These are phyloP conservation scores for Ophiostoma sp. DNA, from an alignment of 2,329 filamentous ascomycete genomes.

Conservation along the genomic window DNA sequence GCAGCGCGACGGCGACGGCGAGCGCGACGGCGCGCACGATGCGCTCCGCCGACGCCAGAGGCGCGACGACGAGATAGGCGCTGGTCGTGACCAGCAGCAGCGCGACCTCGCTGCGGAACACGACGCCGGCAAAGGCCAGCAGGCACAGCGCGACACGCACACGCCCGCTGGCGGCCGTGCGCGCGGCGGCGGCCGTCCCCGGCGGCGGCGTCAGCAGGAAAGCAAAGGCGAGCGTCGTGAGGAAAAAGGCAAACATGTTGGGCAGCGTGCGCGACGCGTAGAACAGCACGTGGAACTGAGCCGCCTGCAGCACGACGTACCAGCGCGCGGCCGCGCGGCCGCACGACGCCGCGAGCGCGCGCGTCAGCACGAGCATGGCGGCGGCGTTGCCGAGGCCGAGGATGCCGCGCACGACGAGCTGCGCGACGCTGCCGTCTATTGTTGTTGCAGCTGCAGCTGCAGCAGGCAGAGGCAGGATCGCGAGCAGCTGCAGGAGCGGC, in stretches of 20 bases:
- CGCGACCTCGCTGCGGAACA: constrained; percentile 87
- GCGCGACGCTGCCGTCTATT: constrained; percentile 34
- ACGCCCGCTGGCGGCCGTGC: constrained; percentile 34
- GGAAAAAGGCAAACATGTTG: constrained; percentile 90
- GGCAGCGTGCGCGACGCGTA: constrained; percentile 88
- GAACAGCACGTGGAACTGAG: constrained; percentile 88
- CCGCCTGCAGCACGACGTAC: constrained; percentile 71
- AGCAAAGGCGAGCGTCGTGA: constrained; percentile 55
- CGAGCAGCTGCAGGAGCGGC: constrained; percentile 47
- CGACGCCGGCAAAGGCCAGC: constrained; percentile 70
- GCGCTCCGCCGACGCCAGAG: constrained; percentile 43
- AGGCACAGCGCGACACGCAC: constrained; percentile 64
- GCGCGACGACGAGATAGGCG: constrained; percentile 55
- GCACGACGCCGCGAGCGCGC: constrained; percentile 59
- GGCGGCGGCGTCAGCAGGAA: constrained; percentile 16
- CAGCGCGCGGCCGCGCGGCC: constrained; percentile 66
- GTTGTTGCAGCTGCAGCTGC: too few relatives aligned
- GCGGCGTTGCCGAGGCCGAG: constrained; percentile 71
- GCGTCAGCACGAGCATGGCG: constrained; percentile 61
- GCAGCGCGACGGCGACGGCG: constrained; percentile 61
- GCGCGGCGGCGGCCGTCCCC: constrained; percentile 12
- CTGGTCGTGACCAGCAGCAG: constrained; percentile 67
- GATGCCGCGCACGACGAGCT: constrained; percentile 63
- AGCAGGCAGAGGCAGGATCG: too few relatives aligned
- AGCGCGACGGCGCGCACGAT: constrained; percentile 62